A percentile compares a stretch with the other conserved stretches of the same genome.
phyloP scores from a whole-genome alignment of 257 asterid species.

The Solanum rostratum region DNA sequence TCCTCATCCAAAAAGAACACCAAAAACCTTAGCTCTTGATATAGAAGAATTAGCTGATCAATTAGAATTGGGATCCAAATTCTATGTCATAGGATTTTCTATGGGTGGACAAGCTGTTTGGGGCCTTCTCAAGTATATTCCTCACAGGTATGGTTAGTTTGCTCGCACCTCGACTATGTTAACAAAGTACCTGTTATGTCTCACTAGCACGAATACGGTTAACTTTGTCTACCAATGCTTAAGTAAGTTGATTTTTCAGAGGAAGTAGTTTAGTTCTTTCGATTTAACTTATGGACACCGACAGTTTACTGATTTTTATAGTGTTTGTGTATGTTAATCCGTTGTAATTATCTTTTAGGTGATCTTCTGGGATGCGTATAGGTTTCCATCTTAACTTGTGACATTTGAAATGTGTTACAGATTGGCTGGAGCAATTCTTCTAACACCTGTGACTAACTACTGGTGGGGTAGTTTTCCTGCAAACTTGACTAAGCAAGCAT shows the following conservation, averaged over 20 bases:
- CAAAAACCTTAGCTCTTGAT: slow-evolving; percentile 54
- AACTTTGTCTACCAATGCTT: background rate
- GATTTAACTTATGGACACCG: background rate
- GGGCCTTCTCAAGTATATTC: slow-evolving; percentile 85
- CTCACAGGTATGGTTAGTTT: slow-evolving; percentile 46
- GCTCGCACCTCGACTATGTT: background rate
- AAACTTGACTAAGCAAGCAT: slow-evolving; percentile 48
- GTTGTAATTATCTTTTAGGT: background rate
- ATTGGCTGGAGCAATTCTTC: slow-evolving; percentile 70
- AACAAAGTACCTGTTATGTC: background rate
- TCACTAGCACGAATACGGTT: background rate
- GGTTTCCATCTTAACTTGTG: background rate
- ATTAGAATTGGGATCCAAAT: slow-evolving; percentile 64
- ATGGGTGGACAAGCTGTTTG: slow-evolving; percentile 88
- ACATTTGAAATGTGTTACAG: slow-evolving; percentile 28
- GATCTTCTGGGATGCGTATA: background rate
- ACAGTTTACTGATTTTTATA: background rate
- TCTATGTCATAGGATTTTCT: slow-evolving; percentile 64
- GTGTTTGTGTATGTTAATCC: background rate
- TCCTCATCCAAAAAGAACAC: slow-evolving; percentile 55
- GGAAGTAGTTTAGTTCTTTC: background rate
- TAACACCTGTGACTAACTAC: slow-evolving; percentile 66
- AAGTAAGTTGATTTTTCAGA: too few relatives aligned
- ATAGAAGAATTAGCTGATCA: slow-evolving; percentile 81
- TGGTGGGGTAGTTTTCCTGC: slow-evolving; percentile 87